A percentile compares a stretch with the other conserved stretches of the same genome.
phyloP scores from a whole-genome alignment of 2,329 filamentous ascomycete genomes.

The Lasiodiplodia theobromae region DNA sequence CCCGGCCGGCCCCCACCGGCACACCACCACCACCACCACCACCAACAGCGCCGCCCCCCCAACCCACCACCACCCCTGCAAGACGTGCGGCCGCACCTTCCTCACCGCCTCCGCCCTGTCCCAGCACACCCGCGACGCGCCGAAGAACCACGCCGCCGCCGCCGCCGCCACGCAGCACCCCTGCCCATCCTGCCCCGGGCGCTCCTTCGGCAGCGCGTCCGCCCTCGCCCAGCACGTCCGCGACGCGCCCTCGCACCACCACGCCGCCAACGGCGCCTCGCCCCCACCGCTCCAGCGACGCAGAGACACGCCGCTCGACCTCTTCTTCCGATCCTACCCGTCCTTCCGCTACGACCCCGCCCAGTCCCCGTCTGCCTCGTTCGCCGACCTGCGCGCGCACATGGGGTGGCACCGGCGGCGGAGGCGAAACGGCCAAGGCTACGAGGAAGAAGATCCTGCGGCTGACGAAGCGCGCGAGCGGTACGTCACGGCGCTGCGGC shows the following conservation, averaged over 20 bases:
- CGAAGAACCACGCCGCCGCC: neutral
- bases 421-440: too few species aligned
- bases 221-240: constrained; percentile 3
- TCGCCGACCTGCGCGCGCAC: neutral
- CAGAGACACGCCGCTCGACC: neutral
- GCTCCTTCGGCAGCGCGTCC: neutral
- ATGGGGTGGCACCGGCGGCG: neutral
- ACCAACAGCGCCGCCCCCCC: neutral
- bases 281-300: neutral
- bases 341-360: constrained; percentile 6
- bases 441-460: neutral
- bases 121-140: constrained; percentile 5
- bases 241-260: neutral
- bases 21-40: neutral
- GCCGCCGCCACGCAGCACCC: neutral
- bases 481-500: constrained; percentile 32
- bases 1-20: neutral
- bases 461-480: constrained; percentile 27
- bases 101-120: neutral
- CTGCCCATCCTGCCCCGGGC: neutral
- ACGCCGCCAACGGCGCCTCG: neutral
- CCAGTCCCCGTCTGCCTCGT: neutral
- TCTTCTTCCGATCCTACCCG: neutral
- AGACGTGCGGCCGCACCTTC: neutral
- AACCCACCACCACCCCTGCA: neutral